Evolutionary conservation across 805 yeast genomes (phyloP), one percentile per base, ranked within the genome.

Genomic region (Kuraishia molischiana): DNA sequence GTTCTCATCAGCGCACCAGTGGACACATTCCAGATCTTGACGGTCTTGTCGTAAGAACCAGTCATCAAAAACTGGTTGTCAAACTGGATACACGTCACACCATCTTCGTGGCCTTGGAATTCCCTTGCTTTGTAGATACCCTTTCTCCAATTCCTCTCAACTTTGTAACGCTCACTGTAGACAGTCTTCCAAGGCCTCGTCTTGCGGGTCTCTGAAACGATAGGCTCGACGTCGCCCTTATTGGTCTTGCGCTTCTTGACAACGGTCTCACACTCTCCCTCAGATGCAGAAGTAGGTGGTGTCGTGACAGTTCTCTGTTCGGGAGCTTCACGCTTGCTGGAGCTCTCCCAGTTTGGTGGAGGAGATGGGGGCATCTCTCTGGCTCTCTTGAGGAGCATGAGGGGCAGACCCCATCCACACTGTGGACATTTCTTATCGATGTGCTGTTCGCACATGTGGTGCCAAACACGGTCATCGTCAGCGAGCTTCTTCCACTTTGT

Each of bases 321-420:
- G 14, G 19, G 4, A 19, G 8, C n/a, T 4, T n/a, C n/a, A 32
- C 53, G 44, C 42, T 48, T 51, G 44, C 41, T 44, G 10, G 52
- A 37, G 35, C 42, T 38, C 41, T 56, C 60, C 6, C 14, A 6
- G 5, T 36, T 21, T 10, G 19, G 29, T n/a, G n/a, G n/a, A n/a
- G 15, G 32, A 19, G 32, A 15, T 8, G 30, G 21, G 31, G 53
- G 61, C 40, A 54, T 61, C 50, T 76, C 76, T 43, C 83, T 59
- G 2, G 80, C 81, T 38, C 82, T 67, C 54, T 80, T 83, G 77
- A 87, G 85, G 51, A 87, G 95, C 76, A 92, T 74, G 42, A 92
- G 63, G 3, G 98, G 98, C 45, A 92, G 67, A 4, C 98, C 98
- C 98, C 98, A 92, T 13, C 98, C 98, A 62, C 98, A 92, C 53